Evolutionary conservation across 257 asterid genomes (phyloP).

Genomic region (Solanum pinnatisectum): DNA sequence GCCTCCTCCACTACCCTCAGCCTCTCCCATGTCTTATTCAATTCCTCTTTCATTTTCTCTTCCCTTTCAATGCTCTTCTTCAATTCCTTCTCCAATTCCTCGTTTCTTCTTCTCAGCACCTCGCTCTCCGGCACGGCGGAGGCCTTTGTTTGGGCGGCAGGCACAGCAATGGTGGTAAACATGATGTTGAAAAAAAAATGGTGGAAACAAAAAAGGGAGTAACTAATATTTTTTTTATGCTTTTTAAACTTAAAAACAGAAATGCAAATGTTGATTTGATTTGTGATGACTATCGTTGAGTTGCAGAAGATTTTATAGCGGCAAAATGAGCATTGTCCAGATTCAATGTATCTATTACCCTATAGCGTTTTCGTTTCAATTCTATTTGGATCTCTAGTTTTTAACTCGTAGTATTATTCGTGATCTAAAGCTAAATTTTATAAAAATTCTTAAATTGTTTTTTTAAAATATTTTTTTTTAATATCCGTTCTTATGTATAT

Average conservation of each 20-base stretch:
- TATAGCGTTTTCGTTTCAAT: background rate
- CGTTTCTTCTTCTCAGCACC: slow-evolving; percentile 48
- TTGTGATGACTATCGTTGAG: background rate
- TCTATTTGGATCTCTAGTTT: background rate
- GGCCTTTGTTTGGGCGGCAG: slow-evolving; percentile 2
- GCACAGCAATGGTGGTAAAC: slow-evolving; percentile 37
- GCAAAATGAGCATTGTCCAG: slow-evolving; percentile 30
- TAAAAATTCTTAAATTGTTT: too few species aligned
- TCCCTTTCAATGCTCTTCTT: slow-evolving; percentile 48
- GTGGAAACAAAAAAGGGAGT: background rate
- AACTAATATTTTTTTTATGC: too few species aligned
- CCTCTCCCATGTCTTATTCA: slow-evolving; percentile 28
- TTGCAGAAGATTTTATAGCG: slow-evolving; percentile 23
- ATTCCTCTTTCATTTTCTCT: slow-evolving; percentile 42
- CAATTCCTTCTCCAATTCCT: slow-evolving; percentile 58
- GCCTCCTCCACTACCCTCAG: slow-evolving; percentile 80
- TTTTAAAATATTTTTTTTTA: too few species aligned
- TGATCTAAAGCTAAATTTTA: too few species aligned
- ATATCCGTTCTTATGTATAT: background rate
- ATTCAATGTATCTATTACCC: slow-evolving; percentile 53
- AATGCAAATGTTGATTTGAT: background rate
- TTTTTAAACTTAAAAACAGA: background rate
- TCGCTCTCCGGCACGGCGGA: slow-evolving; percentile 11
- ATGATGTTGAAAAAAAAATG: slow-evolving; percentile 2
- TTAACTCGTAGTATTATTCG: too few species aligned